These are phyloP conservation scores for Clonostachys rosea DNA, from an alignment of 2,329 filamentous ascomycete genomes.

Conservation along the genomic window DNA sequence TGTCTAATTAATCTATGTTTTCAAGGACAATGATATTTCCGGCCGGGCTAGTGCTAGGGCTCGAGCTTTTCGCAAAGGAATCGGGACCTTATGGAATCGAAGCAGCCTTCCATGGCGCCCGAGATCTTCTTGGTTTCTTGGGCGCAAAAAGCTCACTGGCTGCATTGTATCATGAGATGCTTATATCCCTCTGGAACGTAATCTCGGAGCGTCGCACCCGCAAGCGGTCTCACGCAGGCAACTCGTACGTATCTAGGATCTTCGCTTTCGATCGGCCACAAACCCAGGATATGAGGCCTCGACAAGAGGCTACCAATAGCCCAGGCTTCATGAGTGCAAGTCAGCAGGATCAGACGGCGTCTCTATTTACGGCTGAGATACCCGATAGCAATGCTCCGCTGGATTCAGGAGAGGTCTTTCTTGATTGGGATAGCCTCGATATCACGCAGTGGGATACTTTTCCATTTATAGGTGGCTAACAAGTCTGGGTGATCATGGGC, in stretches of 20 bases:
- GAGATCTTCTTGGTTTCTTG: constrained; percentile 42
- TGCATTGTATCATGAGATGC: constrained; percentile 51
- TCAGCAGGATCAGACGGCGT: background rate
- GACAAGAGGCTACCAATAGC: background rate
- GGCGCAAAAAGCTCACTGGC: constrained; percentile 48
- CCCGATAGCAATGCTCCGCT: background rate
- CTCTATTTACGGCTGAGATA: constrained; percentile 1
- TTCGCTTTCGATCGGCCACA: constrained; percentile 9
- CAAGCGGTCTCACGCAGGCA: constrained; percentile 10
- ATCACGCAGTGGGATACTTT: constrained; percentile 24
- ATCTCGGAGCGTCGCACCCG: constrained; percentile 31
- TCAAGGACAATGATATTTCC: constrained; percentile 48
- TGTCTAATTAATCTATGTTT: too few species aligned
- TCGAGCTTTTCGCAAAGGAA: constrained; percentile 48
- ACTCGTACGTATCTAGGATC: constrained; percentile 16
- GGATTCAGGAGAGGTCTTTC: constrained; percentile 6
- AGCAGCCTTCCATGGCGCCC: constrained; percentile 43
- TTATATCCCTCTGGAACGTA: constrained; percentile 38
- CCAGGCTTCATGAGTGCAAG: background rate
- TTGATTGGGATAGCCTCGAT: constrained; percentile 20
- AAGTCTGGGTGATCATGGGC: too few species aligned
- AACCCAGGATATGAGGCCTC: background rate
- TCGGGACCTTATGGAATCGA: constrained; percentile 37
- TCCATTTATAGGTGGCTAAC: constrained; percentile 10
- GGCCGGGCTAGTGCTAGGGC: constrained; percentile 50